Conservation (phyloP, 208 protist genomes). For the Angomonas deanei region DNA sequence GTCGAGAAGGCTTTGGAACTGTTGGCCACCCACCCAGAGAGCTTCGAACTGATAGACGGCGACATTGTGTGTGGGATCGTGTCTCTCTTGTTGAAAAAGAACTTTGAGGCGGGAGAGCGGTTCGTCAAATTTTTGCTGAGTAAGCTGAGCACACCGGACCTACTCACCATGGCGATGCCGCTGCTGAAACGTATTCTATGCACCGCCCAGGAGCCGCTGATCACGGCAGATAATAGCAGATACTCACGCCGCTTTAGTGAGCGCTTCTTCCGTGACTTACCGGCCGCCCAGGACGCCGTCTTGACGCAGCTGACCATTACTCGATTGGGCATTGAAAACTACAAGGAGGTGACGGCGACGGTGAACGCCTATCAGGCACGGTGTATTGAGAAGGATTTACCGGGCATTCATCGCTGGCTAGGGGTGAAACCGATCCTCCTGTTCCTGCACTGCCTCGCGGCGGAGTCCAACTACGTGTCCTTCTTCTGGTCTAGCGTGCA, state of each 20-base stretch:
- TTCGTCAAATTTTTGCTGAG: constrained; percentile 62
- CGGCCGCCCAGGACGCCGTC: constrained; percentile 61
- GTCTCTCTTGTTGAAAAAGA: constrained; percentile 42
- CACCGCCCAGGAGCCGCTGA: constrained; percentile 64
- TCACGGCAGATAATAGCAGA: constrained; percentile 36
- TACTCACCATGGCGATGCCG: constrained; percentile 13
- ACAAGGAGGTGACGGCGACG: constrained; percentile 53
- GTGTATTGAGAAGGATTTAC: constrained; percentile 50
- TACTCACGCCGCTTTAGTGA: constrained; percentile 48
- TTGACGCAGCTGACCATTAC: constrained; percentile 68
- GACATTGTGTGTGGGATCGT: constrained; percentile 57
- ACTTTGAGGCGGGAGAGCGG: constrained; percentile 51
- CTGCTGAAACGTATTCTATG: constrained; percentile 52
- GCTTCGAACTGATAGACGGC: constrained; percentile 71
- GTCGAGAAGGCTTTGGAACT: constrained; percentile 45
- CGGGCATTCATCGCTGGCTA: constrained; percentile 82
- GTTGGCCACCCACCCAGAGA: constrained; percentile 57
- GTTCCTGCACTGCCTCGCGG: constrained; percentile 68
- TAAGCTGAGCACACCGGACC: constrained; percentile 25
- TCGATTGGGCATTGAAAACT: constrained; percentile 55
- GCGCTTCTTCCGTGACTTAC: constrained; percentile 56
- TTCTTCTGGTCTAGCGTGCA: constrained; percentile 87
- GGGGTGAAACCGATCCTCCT: constrained; percentile 57
- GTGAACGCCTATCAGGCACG: constrained; percentile 65
- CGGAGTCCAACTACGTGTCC: constrained; percentile 84